Base-by-base conservation (phyloP, 2,329 filamentous ascomycete species). In the Exutisphaerella laricina region DNA sequence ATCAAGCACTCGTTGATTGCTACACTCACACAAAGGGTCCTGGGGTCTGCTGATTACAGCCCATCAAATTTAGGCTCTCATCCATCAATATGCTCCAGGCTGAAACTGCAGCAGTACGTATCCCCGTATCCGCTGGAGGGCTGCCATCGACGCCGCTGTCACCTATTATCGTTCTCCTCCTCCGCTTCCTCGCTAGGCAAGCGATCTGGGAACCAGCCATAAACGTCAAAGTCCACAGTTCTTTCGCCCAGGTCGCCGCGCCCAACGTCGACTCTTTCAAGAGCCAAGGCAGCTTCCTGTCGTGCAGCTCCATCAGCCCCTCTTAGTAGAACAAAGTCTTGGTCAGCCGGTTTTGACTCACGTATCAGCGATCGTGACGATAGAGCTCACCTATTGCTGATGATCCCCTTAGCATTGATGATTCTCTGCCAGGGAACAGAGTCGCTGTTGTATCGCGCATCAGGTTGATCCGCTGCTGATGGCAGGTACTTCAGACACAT, bases 351-450 rank as follows among this genome's bases (percentile, higher is more conserved):
- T 17, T 20, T 13, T 23, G 33, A 35, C 17, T 23, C 37, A 29
- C 18, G 38, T 6, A 18, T n/a, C 18, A 21, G 20, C 20, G 35
- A 10, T 23, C 8, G 30, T 42, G 33, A 28, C 14, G 10, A 29
- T n/a, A 32, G 26, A 37, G 62, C 69, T 54, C 59, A 90, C 87
- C 89, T 79, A 5, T 85, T 85, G 32, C 88, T 94, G 54, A 97
- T 94, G 46, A 79, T 72, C 16, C 90, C 89, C 66, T 85, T 90
- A 10, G 86, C 71, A 64, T 90, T 95, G 61, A 97, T 84, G 46
- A 97, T 86, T 45, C 92, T 74, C 70, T 97, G 90, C 90, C 90
- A 97, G 0, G 90, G 90, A 3, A 97, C 90, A 52, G 84, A 96
- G 17, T 70, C 72, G 46, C 76, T 72, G 63, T 95, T 83, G 68